phyloP scores from a whole-genome alignment of 768 basidiomycete species.

The Mycena galericulata region DNA sequence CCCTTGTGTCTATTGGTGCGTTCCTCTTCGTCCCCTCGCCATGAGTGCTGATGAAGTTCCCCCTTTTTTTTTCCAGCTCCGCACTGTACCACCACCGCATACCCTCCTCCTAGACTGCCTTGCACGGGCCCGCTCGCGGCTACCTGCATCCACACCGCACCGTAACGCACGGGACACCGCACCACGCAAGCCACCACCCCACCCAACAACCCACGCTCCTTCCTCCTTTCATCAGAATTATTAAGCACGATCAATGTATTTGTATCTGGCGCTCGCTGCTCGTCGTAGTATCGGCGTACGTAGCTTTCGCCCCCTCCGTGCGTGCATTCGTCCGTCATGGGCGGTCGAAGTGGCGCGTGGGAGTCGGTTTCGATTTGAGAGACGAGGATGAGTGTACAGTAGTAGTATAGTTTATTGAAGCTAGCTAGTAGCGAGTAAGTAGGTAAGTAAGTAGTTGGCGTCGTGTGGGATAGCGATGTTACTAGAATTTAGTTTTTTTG shows the following conservation, averaged over 20 bases:
- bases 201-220: neutral
- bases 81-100: slow-evolving; percentile 19
- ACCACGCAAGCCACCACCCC: too few species aligned
- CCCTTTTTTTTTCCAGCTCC: neutral
- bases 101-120: neutral
- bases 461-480: too few species aligned
- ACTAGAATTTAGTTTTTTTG: too few species aligned
- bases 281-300: too few species aligned
- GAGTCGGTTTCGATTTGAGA: too few species aligned
- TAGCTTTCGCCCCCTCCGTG: too few species aligned
- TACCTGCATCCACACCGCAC: too few species aligned
- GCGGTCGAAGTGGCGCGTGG: too few species aligned
- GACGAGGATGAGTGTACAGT: neutral
- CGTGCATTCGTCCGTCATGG: too few species aligned
- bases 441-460: neutral
- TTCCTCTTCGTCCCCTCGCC: neutral
- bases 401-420: neutral
- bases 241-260: neutral
- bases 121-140: neutral
- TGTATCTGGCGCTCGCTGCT: neutral
- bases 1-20: slow-evolving; percentile 21
- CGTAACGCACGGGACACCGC: too few species aligned
- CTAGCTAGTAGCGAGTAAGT: neutral
- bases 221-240: too few species aligned
- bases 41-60: neutral